Base-by-base conservation (phyloP, 192 early-diverging fungal species). In the Dissophora globulifera region DNA sequence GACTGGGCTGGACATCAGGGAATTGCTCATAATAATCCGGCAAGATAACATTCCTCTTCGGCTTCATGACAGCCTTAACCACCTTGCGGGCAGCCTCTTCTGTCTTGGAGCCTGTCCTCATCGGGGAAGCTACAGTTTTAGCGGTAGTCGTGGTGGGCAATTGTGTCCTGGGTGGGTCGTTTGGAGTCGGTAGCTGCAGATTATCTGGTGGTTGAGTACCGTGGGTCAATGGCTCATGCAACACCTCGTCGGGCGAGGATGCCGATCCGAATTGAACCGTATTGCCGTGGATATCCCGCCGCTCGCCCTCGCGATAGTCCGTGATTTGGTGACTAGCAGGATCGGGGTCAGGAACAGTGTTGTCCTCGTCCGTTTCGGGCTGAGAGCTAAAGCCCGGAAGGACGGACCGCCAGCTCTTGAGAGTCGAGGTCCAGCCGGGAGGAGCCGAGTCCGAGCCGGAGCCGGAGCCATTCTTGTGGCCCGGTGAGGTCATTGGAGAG, bases 11-110 rank as follows among this genome's bases (percentile, higher is more conserved):
- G 27, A 59, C 27, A 51, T 74, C 70, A 4, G 70, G 70, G 38
- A 64, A 74, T 41, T 74, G 70, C 27, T 74, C 70, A 32, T 74
- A 74, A 30, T 74, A 74, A 17, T 74, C 54, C 15, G 70, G 70
- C 9, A 74, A 27, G 4, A 69, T 45, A 16, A 74, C 56, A 23
- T 57, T 54, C 29, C 30, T 53, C n/a, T 50, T 50, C 19, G 15
- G 52, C 56, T 65, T 65, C 49, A 30, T 25, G 17, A 59, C 32
- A 4, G 70, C 40, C 33, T 74, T 64, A 1, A 59, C 55, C 1
- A 56, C 50, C 8, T 52, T 62, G 29, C 31, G n/a, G 17, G 52
- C 52, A 20, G 22, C 42, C 10, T 68, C 47, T 32, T 68, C 32
- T 4, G 51, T 22, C 17, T 58, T 58, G 40, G 41, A 16, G 11